Base-by-base conservation (phyloP, 1,284 basidiomycete genomes). In the Rhodofomes roseus region DNA sequence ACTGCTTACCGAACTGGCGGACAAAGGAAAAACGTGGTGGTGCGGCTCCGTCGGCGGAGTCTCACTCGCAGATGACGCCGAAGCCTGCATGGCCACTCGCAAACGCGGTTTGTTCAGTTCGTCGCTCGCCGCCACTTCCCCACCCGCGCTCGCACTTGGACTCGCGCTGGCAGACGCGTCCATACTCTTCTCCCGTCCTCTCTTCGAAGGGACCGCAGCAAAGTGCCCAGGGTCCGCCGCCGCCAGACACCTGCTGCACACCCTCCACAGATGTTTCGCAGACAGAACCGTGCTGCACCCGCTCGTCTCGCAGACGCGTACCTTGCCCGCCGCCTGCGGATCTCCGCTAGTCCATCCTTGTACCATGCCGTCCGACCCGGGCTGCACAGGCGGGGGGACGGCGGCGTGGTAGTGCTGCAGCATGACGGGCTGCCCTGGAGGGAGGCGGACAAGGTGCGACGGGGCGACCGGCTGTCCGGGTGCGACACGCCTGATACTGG, bases 261-360 rank as follows among this genome's bases (percentile, higher is more conserved):
- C 43, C 23, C 25, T 22, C 52, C 51, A 58, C 3, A 39, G 39
- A 23, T 58, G 57, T 7, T 22, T 48, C 27, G 52, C 41, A 7
- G 52, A 41, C 29, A 58, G 39, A 16, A 58, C 39, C 20, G 39
- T 39, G 52, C n/a, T 54, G 43, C 57, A 58, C 6, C 57, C 57
- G 43, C 39, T 27, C 40, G 27, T 58, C 31, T 29, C 52, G 43
- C 57, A 58, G 2, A 54, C 20, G 18, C 57, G 51, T 6, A 58
- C 31, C 22, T 40, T 52, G 50, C 50, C 50, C 31, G 20, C 50
- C 5, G 34, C 34, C 50, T 36, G 50, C 34, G 1, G 31, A 12
- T 36, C 46, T 5, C 22, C 14, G 29, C 16, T 11, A 11, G 23
- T n/a, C 50, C 29, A 52, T 7, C 50, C 50, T 8, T 36, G 31